Evolutionary conservation across 2,329 filamentous ascomycete species (phyloP), one percentile per base, ranked within the genome.

Genomic region (Ascochyta lentis): DNA sequence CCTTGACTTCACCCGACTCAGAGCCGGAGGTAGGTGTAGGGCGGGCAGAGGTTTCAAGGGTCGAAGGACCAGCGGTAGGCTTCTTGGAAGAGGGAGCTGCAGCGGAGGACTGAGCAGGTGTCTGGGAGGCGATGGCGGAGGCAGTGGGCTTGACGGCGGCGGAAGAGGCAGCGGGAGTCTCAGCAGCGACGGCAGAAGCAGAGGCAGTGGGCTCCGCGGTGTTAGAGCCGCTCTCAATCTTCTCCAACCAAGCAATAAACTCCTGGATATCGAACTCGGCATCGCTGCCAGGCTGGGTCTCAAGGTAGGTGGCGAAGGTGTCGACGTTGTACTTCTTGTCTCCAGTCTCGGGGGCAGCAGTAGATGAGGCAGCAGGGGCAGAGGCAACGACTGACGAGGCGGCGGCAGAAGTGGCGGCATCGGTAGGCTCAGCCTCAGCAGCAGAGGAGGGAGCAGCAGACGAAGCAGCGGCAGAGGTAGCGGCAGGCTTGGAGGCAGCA

Each of bases 1-100:
- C 61, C 53, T 63, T 55, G 42, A 65, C 60, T 29, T 60, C 58
- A 23, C 56, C 58, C 13, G 59, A 54, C 41, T 49, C 54, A 24
- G 58, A 56, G 49, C 53, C 57, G 16, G 57, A 53, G 13, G 63
- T 69, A 26, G 65, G 52, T 40, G 56, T 49, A 6, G 69, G 69
- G 34, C 61, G 62, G 41, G 58, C 58, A n/a, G 58, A 49, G 9
- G 67, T 70, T 23, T 58, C 55, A 45, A 70, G 58, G 31, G 59
- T 68, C 12, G 62, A 59, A n/a, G 57, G 57, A 16, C 49, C 46
- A 16, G 40, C 31, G 42, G 43, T 16, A 19, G 52, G 48, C 26
- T 39, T 27, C 34, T 37, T 49, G 7, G 47, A 42, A 16, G 55
- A 55, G 35, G 50, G 33, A 27, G 56, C 53, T 6, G 60, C 48